Conservation (phyloP, 2,329 filamentous ascomycete species). For the Chrysoporthe cubensis region DNA sequence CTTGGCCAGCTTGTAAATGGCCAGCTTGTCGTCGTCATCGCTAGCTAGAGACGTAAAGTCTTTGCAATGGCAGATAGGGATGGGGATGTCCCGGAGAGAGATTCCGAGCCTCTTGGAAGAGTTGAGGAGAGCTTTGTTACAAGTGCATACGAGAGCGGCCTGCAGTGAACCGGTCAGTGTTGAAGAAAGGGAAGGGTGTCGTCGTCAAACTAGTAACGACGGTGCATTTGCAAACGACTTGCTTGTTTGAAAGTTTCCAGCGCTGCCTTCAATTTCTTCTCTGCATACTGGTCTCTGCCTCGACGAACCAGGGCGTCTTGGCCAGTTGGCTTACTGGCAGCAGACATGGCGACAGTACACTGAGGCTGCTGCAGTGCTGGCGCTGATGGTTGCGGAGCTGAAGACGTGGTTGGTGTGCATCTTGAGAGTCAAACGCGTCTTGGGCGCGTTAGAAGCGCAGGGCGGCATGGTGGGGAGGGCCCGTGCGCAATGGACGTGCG, state of each 20-base stretch:
- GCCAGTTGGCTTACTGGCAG: background rate
- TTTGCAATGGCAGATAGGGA: slow-evolving; percentile 26
- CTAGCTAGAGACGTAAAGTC: slow-evolving; percentile 9
- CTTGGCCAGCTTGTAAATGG: slow-evolving; percentile 22
- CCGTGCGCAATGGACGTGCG: background rate
- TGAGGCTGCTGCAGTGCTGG: background rate
- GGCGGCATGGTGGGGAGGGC: background rate
- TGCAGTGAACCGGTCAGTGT: slow-evolving; percentile 9
- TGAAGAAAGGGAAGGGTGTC: background rate
- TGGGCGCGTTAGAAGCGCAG: background rate
- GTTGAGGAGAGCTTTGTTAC: slow-evolving; percentile 14
- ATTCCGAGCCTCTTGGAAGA: slow-evolving; percentile 13
- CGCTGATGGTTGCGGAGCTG: background rate
- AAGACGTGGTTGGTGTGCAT: background rate
- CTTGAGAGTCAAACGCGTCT: background rate
- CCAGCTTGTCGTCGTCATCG: background rate
- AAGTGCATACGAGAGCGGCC: slow-evolving; percentile 19
- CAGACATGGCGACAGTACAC: background rate
- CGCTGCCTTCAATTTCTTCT: slow-evolving; percentile 5
- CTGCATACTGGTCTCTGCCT: slow-evolving; percentile 17
- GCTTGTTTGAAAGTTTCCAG: slow-evolving; percentile 19
- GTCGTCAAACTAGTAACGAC: background rate
- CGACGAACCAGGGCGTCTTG: slow-evolving; percentile 1
- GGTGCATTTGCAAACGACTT: slow-evolving; percentile 4
- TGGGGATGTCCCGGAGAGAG: slow-evolving; percentile 11